Base-by-base conservation (phyloP, 192 early-diverging fungal genomes). In the Allomyces javanicus region DNA sequence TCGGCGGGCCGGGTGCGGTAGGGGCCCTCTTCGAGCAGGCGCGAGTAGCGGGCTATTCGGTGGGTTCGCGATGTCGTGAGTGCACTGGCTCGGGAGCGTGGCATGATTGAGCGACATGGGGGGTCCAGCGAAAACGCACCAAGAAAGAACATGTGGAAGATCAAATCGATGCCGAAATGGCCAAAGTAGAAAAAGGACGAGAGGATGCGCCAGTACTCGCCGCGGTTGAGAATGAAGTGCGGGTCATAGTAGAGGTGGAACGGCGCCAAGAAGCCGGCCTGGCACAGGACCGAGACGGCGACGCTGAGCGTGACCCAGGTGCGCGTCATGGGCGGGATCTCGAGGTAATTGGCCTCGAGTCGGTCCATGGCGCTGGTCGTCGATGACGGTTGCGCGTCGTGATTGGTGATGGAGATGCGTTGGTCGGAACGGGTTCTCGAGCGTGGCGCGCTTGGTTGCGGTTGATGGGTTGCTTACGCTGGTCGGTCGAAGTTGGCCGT, bases 101-200 rank as follows among this genome's bases (percentile, higher is more conserved):
- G 26, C 63, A 6, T 11, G 26, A 2, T 3, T 25, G 67, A 61
- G 27, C 65, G 63, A 70, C 1, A 25, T 9, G 63, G 24, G 58
- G 12, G 25, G 40, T 21, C 24, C 14, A 55, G 19, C 17, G 10
- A 24, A 63, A 40, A 62, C 23, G 63, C 5, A 40, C 3, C 23
- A 65, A 21, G 19, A 10, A 23, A 66, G 65, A 82, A 99, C 81
- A 96, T 86, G 75, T 95, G 91, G 72, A 97, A 90, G 24, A 93
- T 69, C 70, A 92, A 94, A 72, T 97, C 90, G 22, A 99, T 72
- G 10, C 90, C 91, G 61, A 97, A 75, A 6, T 78, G 74, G 24
- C 96, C 96, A 80, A 93, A 90, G 70, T 91, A 99, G 67, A 99
- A 72, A 69, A 97, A 99, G 63, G 87, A 89, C 3, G 94, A 95